Percentiles rank a stretch among this genome's conserved stretches.
Conservation (phyloP, 192 early-diverging fungal genomes). For the Glomus cerebriforme region DNA sequence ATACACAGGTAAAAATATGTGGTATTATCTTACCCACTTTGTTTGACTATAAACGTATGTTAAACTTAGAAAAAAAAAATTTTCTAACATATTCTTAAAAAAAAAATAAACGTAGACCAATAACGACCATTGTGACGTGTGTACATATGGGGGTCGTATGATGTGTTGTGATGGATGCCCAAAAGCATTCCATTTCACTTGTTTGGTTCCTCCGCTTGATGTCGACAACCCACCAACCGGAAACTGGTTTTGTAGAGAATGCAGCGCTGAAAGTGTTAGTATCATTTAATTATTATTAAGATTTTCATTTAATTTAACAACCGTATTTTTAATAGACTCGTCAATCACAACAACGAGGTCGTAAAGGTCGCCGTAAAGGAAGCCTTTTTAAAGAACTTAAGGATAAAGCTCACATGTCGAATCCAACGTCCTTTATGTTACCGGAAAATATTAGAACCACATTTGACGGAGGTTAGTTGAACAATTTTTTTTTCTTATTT, state of each 20-base stretch:
- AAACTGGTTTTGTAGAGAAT: constrained; percentile 46
- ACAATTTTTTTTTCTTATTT: not conserved
- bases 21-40: not conserved
- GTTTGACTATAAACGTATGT: too few relatives aligned
- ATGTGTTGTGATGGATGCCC: constrained; percentile 48
- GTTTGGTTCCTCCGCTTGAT: constrained; percentile 42
- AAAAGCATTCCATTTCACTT: constrained; percentile 46
- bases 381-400: constrained; percentile 8
- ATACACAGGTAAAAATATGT: not conserved
- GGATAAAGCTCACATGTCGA: constrained; percentile 1
- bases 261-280: constrained; percentile 35
- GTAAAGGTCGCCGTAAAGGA: not conserved
- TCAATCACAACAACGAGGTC: not conserved
- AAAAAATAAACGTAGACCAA: constrained; percentile 24
- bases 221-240: constrained; percentile 36
- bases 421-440: constrained; percentile 7
- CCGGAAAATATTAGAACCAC: constrained; percentile 6
- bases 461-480: constrained; percentile 19
- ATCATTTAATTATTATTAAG: not conserved
- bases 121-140: constrained; percentile 43
- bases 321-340: not conserved
- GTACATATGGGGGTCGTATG: constrained; percentile 37
- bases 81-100: not conserved
- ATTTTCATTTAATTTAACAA: too few relatives aligned
- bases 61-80: not conserved